These are phyloP conservation scores for Pulchroboletus neoregius DNA, from an alignment of 1,284 basidiomycete species.

Conservation along the genomic window DNA sequence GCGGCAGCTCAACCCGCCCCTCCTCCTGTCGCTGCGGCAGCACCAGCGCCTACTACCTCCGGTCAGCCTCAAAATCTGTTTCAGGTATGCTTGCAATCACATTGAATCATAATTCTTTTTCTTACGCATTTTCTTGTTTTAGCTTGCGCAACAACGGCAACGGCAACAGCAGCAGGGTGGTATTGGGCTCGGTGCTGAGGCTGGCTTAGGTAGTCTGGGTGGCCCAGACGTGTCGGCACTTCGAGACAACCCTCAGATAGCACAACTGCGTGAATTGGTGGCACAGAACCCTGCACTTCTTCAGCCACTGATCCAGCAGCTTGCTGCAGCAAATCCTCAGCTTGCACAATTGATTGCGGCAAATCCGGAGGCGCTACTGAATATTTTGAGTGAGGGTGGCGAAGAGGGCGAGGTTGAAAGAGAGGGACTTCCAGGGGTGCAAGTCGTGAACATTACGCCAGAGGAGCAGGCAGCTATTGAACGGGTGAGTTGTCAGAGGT, in stretches of 20 bases:
- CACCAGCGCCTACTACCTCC: conserved; percentile 26
- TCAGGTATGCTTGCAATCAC: conserved; percentile 44
- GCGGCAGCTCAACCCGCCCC: conserved; percentile 38
- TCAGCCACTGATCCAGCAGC: conserved; percentile 81
- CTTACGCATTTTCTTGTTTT: conserved; percentile 7
- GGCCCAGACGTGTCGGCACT: conserved; percentile 53
- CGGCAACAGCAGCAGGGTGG: conserved; percentile 61
- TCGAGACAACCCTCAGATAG: conserved; percentile 59
- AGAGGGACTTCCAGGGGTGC: conserved; percentile 30
- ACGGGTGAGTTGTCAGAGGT: conserved; percentile 53
- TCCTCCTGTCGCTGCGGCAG: conserved; percentile 34
- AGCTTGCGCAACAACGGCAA: conserved; percentile 74
- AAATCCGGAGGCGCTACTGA: conserved; percentile 69
- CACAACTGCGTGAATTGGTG: conserved; percentile 68
- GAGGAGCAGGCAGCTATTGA: conserved; percentile 86
- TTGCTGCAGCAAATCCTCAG: conserved; percentile 69
- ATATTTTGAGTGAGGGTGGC: conserved; percentile 52
- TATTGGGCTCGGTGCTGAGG: conserved; percentile 32
- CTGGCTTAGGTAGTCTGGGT: conserved; percentile 29
- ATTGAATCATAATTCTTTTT: neutral
- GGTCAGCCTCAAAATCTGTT: conserved; percentile 69
- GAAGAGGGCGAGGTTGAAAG: conserved; percentile 42
- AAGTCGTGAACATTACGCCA: conserved; percentile 73
- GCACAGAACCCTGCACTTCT: conserved; percentile 73
- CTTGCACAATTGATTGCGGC: conserved; percentile 63